Conservation (phyloP, 805 yeast species). For the Barnettozyma siamensis region DNA sequence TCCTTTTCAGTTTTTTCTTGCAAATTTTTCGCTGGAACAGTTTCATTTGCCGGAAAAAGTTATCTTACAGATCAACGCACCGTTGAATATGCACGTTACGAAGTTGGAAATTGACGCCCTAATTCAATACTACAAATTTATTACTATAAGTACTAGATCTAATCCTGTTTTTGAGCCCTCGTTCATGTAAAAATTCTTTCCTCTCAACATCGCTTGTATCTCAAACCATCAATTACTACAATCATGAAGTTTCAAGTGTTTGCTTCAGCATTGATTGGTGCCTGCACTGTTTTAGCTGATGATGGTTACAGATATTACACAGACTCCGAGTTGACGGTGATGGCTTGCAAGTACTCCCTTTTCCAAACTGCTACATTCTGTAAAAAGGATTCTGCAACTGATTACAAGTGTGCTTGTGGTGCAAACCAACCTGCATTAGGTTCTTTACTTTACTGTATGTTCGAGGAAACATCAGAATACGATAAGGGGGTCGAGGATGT, state of each 20-base stretch:
- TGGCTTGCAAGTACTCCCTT: constrained; percentile 25
- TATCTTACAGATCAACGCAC: background rate
- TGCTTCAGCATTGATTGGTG: background rate
- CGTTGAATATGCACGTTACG: background rate
- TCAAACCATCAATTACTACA: background rate
- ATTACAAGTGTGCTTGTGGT: constrained; percentile 21
- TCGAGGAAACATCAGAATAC: constrained; percentile 12
- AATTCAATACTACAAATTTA: no score
- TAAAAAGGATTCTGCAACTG: constrained; percentile 17
- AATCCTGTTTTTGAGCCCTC: no score
- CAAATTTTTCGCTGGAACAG: background rate
- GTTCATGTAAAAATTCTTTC: no score
- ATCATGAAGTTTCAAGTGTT: constrained; percentile 1
- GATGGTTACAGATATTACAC: constrained; percentile 17
- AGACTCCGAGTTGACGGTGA: constrained; percentile 15
- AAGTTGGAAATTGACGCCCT: no score
- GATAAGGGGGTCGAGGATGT: constrained; percentile 14
- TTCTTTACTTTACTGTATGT: constrained; percentile 27
- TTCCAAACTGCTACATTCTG: constrained; percentile 22
- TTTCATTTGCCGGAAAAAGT: background rate
- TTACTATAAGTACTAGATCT: no score
- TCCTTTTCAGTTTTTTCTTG: background rate
- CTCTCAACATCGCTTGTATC: background rate
- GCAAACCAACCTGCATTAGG: constrained; percentile 26
- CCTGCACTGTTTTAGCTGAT: background rate